Conservation (phyloP, 768 basidiomycete species). For the Tricholoma flavovirens region DNA sequence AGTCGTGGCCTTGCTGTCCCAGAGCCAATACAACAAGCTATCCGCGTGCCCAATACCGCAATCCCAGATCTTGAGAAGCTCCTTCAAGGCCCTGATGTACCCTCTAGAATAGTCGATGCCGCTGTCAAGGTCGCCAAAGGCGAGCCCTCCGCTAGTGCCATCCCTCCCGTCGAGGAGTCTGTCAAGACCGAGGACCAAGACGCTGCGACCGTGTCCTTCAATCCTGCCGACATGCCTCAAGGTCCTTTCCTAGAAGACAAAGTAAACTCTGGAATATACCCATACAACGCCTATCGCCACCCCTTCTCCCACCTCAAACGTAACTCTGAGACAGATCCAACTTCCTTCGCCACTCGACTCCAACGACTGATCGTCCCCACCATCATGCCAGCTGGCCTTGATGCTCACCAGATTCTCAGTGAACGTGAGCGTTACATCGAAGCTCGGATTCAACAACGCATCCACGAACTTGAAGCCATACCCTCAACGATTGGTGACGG, state of each 20-base stretch:
- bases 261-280: slow-evolving; percentile 75
- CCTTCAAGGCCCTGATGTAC: slow-evolving; percentile 53
- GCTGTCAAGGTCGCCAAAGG: slow-evolving; percentile 71
- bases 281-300: slow-evolving; percentile 85
- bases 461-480: slow-evolving; percentile 77
- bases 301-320: slow-evolving; percentile 80
- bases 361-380: slow-evolving; percentile 84
- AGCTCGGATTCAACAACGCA: slow-evolving; percentile 81
- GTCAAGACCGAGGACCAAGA: slow-evolving; percentile 56
- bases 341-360: slow-evolving; percentile 62
- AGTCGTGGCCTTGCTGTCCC: slow-evolving; percentile 62
- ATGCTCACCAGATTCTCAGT: slow-evolving; percentile 85
- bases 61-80: slow-evolving; percentile 61
- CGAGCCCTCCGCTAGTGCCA: slow-evolving; percentile 25
- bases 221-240: slow-evolving; percentile 60
- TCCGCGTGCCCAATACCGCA: slow-evolving; percentile 57
- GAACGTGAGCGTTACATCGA: slow-evolving; percentile 92
- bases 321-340: slow-evolving; percentile 50
- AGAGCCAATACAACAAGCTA: slow-evolving; percentile 62
- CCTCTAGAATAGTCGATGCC: slow-evolving; percentile 62
- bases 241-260: slow-evolving; percentile 78
- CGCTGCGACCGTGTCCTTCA: slow-evolving; percentile 32
- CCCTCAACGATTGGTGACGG: slow-evolving; percentile 80
- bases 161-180: slow-evolving; percentile 30
- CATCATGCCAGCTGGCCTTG: slow-evolving; percentile 86